phyloP scores from a whole-genome alignment of 108 stramenopile genomes.

The Skeletonema potamos region DNA sequence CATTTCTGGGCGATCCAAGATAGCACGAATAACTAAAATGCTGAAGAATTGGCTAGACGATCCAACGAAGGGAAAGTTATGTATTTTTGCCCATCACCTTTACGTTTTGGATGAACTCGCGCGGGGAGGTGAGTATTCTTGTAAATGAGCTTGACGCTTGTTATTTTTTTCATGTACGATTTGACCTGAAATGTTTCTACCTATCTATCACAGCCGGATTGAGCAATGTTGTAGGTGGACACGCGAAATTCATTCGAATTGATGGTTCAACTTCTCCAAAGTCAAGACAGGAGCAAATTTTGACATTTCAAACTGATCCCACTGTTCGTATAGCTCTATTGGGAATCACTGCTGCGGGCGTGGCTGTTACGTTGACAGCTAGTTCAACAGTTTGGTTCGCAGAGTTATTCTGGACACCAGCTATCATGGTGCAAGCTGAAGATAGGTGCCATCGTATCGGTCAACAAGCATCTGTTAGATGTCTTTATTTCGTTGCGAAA shows the following conservation, averaged over 20 bases:
- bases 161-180: neutral
- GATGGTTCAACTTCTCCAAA: slow-evolving; percentile 90
- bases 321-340: slow-evolving; percentile 82
- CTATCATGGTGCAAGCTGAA: slow-evolving; percentile 97
- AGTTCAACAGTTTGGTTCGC: slow-evolving; percentile 96
- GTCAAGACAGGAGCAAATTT: slow-evolving; percentile 90
- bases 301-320: slow-evolving; percentile 89
- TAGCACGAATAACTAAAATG: slow-evolving; percentile 65
- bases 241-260: slow-evolving; percentile 82
- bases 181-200: neutral
- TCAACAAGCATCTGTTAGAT: slow-evolving; percentile 84
- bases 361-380: slow-evolving; percentile 96
- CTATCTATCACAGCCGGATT: slow-evolving; percentile 24
- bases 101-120: slow-evolving; percentile 85
- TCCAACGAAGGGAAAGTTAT: slow-evolving; percentile 85
- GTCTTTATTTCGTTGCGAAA: slow-evolving; percentile 87
- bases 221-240: slow-evolving; percentile 39
- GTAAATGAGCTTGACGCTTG: neutral
- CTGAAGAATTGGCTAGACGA: slow-evolving; percentile 74
- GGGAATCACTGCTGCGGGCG: slow-evolving; percentile 96
- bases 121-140: slow-evolving; percentile 19
- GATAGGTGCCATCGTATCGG: slow-evolving; percentile 96
- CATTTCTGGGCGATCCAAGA: slow-evolving; percentile 83
- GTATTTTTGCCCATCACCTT: slow-evolving; percentile 97
- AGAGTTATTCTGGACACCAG: slow-evolving; percentile 97